Base-by-base conservation (phyloP, 2,329 filamentous ascomycete species). In the Myriosclerotinia scirpicola region DNA sequence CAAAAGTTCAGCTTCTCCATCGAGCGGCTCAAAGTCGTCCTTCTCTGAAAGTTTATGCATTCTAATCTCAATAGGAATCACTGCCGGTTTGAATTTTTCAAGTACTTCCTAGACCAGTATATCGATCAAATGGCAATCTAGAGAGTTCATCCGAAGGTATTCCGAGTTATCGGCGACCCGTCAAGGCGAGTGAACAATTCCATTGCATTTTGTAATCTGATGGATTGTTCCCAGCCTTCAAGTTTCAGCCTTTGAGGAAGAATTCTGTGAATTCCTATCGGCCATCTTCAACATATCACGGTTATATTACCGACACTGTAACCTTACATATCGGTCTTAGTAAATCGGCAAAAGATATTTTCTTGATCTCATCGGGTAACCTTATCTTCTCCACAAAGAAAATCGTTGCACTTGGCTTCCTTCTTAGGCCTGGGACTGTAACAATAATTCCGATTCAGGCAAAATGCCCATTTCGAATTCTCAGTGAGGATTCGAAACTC, bases 331-430 rank as follows among this genome's bases (percentile, higher is more conserved):
- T 40, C 55, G 55, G 20, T 58, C 30, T n/a, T 17, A 36, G 30
- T 40, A n/a, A 17, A 34, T 26, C 44, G n/a, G n/a, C 42, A 48
- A 50, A 50, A 38, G 58, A 60, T 60, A 30, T 50, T 3, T 60
- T 44, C 58, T 26, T 38, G 56, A 38, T 50, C 30, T 40, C 34
- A 22, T 50, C 46, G 30, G 20, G 30, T 22, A n/a, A n/a, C 7
- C 9, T 50, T 26, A 38, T 61, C 58, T 61, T 61, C 58, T 50
- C 58, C 58, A 61, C 58, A 26, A 17, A 30, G n/a, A 20, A 61
- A 50, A 50, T 50, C 46, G 30, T 20, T 38, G 44, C n/a, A n/a
- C 6, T 26, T 5, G n/a, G 9, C 17, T n/a, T n/a, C 30, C 30
- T 34, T 34, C 30, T 34, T 26, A 11, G 30, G 38, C 20, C 58